phyloP scores from a whole-genome alignment of 768 basidiomycete species.

The Mycena pura region DNA sequence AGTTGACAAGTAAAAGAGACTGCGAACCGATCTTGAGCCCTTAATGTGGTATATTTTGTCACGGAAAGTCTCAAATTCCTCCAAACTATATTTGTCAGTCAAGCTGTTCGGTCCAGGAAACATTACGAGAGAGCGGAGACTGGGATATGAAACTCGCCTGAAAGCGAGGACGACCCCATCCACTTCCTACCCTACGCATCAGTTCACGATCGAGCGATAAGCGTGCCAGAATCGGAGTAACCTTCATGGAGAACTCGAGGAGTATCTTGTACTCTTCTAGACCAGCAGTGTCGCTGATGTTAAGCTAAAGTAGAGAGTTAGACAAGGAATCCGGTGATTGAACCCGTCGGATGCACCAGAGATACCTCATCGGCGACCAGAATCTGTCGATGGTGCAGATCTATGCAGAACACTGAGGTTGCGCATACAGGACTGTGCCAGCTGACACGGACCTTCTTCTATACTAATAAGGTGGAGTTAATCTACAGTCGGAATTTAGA shows the following conservation, averaged over 20 bases:
- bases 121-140: neutral
- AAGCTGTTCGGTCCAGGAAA: constrained; percentile 50
- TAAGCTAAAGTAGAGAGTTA: neutral
- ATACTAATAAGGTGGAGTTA: neutral
- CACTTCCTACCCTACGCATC: neutral
- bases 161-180: neutral
- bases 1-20: neutral
- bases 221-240: neutral
- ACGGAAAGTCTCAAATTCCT: constrained; percentile 78
- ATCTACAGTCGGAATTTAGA: neutral
- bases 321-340: neutral
- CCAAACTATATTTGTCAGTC: constrained; percentile 78
- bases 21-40: constrained; percentile 64
- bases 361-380: neutral
- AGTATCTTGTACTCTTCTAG: neutral
- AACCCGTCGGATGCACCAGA: neutral
- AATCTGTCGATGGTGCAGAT: neutral
- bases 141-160: neutral
- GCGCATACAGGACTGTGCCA: neutral
- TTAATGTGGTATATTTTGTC: constrained; percentile 83
- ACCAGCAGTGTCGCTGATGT: neutral
- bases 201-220: neutral
- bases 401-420: neutral
- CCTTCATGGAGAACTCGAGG: neutral
- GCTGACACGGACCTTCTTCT: neutral